Conservation (phyloP, 192 early-diverging fungal species). For the Umbelopsis vinacea region DNA sequence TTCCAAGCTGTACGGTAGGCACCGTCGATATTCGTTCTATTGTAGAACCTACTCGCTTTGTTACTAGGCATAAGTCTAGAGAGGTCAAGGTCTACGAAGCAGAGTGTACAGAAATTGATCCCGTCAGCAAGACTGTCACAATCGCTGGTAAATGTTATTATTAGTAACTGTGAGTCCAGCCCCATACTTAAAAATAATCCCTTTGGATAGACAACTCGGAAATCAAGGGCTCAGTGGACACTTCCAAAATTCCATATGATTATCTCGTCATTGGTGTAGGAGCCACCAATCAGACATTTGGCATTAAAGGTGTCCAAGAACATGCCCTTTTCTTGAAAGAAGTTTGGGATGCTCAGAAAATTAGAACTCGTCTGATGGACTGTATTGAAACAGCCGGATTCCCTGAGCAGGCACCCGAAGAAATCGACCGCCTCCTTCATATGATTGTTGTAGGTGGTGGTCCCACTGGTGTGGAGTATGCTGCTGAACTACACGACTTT, state of each 20-base stretch:
- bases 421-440: slow-evolving; percentile 69
- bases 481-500: slow-evolving; percentile 79
- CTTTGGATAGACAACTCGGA: slow-evolving; percentile 61
- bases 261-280: slow-evolving; percentile 73
- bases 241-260: slow-evolving; percentile 64
- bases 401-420: slow-evolving; percentile 62
- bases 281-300: slow-evolving; percentile 77
- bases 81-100: slow-evolving; percentile 85
- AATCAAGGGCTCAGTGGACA: slow-evolving; percentile 59
- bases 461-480: slow-evolving; percentile 66
- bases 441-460: slow-evolving; percentile 74
- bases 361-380: slow-evolving; percentile 72
- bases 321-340: slow-evolving; percentile 72
- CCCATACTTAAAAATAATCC: background rate
- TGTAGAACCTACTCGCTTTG: slow-evolving; percentile 80
- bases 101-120: slow-evolving; percentile 84
- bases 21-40: slow-evolving; percentile 82
- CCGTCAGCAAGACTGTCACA: slow-evolving; percentile 69
- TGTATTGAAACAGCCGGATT: slow-evolving; percentile 66
- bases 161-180: too few relatives aligned
- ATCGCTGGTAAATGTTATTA: slow-evolving; percentile 54
- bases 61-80: slow-evolving; percentile 81
- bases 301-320: slow-evolving; percentile 70
- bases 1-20: slow-evolving; percentile 75
- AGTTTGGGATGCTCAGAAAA: slow-evolving; percentile 72